phyloP scores from a whole-genome alignment of 2,329 filamentous ascomycete species.

The Shiraia sp. region DNA sequence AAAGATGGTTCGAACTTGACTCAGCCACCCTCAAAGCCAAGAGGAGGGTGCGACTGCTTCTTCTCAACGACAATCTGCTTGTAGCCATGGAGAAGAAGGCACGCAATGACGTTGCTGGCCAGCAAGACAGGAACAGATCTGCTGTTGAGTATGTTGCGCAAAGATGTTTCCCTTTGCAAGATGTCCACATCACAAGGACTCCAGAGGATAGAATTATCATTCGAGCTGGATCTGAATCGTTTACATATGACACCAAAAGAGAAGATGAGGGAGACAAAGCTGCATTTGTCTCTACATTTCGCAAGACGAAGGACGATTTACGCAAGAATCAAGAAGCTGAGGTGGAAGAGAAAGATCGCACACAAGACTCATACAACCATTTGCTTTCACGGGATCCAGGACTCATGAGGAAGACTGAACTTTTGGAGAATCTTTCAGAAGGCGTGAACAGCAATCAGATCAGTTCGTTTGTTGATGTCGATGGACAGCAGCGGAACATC shows the following conservation, averaged over 20 bases:
- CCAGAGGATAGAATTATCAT: slow-evolving; percentile 72
- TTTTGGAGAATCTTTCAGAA: slow-evolving; percentile 74
- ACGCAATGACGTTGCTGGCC: slow-evolving; percentile 68
- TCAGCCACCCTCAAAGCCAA: slow-evolving; percentile 96
- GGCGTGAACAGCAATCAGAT: slow-evolving; percentile 70
- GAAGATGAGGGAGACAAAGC: slow-evolving; percentile 77
- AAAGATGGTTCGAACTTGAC: slow-evolving; percentile 93
- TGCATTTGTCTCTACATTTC: slow-evolving; percentile 81
- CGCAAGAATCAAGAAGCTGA: slow-evolving; percentile 84
- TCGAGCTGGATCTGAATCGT: slow-evolving; percentile 84
- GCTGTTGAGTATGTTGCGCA: slow-evolving; percentile 80
- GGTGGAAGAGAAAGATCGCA: slow-evolving; percentile 82
- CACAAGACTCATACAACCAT: slow-evolving; percentile 83
- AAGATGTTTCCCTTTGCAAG: slow-evolving; percentile 89
- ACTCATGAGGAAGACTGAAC: slow-evolving; percentile 75
- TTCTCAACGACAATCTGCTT: slow-evolving; percentile 92
- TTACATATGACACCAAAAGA: slow-evolving; percentile 91
- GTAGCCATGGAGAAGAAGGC: slow-evolving; percentile 94
- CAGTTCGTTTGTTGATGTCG: slow-evolving; percentile 86
- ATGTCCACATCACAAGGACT: slow-evolving; percentile 91
- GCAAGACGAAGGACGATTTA: slow-evolving; percentile 90
- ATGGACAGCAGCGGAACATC: slow-evolving; percentile 94
- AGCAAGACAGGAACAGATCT: slow-evolving; percentile 46
- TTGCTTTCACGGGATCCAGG: slow-evolving; percentile 78
- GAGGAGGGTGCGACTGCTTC: slow-evolving; percentile 84